Evolutionary conservation across 2,329 filamentous ascomycete genomes (phyloP), one percentile per base, ranked within the genome.

Genomic region (Teratosphaeria gauchensis): DNA sequence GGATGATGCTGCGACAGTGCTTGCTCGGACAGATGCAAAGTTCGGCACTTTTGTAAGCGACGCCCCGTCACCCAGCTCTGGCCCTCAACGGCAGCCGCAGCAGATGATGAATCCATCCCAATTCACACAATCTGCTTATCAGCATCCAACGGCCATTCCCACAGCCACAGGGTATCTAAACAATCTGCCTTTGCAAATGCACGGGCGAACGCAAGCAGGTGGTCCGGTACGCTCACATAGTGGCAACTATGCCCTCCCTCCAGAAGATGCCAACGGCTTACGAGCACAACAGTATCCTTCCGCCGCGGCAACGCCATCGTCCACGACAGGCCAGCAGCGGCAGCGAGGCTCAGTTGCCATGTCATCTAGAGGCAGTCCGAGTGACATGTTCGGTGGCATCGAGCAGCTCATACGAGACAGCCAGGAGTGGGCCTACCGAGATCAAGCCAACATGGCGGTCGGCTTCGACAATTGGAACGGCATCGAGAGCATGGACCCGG

Each of bases 11-110:
- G 80, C 83, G 0, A 76, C 81, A 1, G 84, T 95, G 1, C 81
- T 97, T n/a, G 79, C 84, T 54, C 83, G 90, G 38, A 88, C 90
- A 1, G 89, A 95, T 68, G 79, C 83, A 52, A 92, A 87, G 73
- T 96, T 89, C 73, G 90, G 90, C 1, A 82, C 81, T 1, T 91
- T 87, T 81, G 33, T 59, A 2, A 82, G 56, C 80, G 84, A 86
- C 56, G 79, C 84, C 6, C 79, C 81, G 1, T 85, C 84, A 1
- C 83, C 61, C 11, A 35, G 33, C 30, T 19, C 31, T 31, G 14
- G 2, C 28, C 61, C 38, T 7, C 32, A 28, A 48, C 38, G 21
- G 8, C 14, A 32, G 8, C 48, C 55, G 6, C 54, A 62, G 19
- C 42, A 57, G 28, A 30, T 46, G 33, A 59, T 59, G 52, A 55